Percentiles rank a stretch among this genome's conserved stretches.
phyloP scores from a whole-genome alignment of 164 flowering plant genomes.

The Chimonanthus praecox region DNA sequence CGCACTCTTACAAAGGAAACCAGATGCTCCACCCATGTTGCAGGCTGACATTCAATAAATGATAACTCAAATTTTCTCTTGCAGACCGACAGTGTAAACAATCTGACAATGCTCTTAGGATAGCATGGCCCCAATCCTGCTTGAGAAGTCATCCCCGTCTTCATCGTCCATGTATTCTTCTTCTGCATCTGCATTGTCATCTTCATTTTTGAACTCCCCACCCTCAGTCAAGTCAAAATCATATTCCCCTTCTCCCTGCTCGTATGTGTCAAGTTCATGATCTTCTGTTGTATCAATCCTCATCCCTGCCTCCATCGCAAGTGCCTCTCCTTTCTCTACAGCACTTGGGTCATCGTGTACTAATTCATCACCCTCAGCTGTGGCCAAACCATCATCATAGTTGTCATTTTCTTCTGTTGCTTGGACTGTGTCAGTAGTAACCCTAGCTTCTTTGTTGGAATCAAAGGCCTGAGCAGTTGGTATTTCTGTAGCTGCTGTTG shows the following conservation, averaged over 20 bases:
- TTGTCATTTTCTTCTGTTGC: slow-evolving; percentile 8
- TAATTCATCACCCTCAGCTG: slow-evolving; percentile 15
- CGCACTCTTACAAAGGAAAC: neutral
- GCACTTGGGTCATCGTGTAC: slow-evolving; percentile 23
- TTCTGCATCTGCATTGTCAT: slow-evolving; percentile 48
- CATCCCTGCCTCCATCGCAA: slow-evolving; percentile 39
- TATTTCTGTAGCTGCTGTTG: neutral
- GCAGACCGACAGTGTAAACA: neutral
- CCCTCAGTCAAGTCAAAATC: slow-evolving; percentile 51
- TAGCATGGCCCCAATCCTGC: slow-evolving; percentile 58
- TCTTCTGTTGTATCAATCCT: slow-evolving; percentile 28
- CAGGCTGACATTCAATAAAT: neutral
- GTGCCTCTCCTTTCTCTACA: slow-evolving; percentile 17
- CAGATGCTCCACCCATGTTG: neutral
- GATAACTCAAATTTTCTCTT: neutral
- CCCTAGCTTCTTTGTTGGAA: slow-evolving; percentile 16
- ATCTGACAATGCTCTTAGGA: slow-evolving; percentile 11
- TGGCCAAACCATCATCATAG: slow-evolving; percentile 5
- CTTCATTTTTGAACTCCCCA: slow-evolving; percentile 46
- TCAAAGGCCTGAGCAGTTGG: neutral
- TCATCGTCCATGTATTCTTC: slow-evolving; percentile 55
- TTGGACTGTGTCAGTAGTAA: slow-evolving; percentile 2
- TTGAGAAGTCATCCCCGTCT: slow-evolving; percentile 78
- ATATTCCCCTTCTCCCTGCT: slow-evolving; percentile 45
- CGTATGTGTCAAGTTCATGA: slow-evolving; percentile 35